phyloP scores from a whole-genome alignment of 129 eudicot genomes.

The Deinandra increscens region DNA sequence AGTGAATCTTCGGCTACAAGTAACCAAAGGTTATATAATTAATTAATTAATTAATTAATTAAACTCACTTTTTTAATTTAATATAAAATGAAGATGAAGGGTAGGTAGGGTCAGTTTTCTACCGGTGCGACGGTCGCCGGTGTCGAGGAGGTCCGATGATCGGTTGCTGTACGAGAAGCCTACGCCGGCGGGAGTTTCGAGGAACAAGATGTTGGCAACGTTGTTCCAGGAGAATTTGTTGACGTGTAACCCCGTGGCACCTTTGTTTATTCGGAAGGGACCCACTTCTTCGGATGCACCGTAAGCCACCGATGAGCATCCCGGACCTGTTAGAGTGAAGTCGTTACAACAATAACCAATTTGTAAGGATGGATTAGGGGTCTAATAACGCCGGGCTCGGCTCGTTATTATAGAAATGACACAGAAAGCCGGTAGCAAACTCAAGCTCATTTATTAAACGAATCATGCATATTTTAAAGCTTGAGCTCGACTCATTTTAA shows the following conservation, averaged over 20 bases:
- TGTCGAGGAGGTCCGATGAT: constrained; percentile 74
- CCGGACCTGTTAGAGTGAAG: constrained; percentile 58
- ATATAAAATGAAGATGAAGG: not conserved
- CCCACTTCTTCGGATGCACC: constrained; percentile 99
- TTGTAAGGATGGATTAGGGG: too few relatives aligned
- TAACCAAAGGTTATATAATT: not conserved
- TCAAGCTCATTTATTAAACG: too few relatives aligned
- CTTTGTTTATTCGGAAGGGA: constrained; percentile 79
- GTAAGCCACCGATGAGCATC: constrained; percentile 94
- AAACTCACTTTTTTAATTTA: not conserved
- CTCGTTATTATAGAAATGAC: too few relatives aligned
- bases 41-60: too few relatives aligned
- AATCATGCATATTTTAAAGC: too few relatives aligned
- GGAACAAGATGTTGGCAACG: constrained; percentile 75
- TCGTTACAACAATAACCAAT: not conserved
- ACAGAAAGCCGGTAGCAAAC: too few relatives aligned
- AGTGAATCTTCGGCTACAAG: constrained; percentile 78
- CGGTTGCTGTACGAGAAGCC: constrained; percentile 87
- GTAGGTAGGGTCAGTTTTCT: constrained; percentile 12
- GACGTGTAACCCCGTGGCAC: constrained; percentile 63
- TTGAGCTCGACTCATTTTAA: too few relatives aligned
- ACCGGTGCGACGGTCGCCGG: constrained; percentile 95
- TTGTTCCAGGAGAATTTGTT: constrained; percentile 87
- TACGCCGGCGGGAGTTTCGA: constrained; percentile 98
- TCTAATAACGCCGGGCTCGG: too few relatives aligned